Percentiles rank a stretch among this genome's conserved stretches.
phyloP scores from a whole-genome alignment of 169 alveolate genomes.

The Babesia microti region DNA sequence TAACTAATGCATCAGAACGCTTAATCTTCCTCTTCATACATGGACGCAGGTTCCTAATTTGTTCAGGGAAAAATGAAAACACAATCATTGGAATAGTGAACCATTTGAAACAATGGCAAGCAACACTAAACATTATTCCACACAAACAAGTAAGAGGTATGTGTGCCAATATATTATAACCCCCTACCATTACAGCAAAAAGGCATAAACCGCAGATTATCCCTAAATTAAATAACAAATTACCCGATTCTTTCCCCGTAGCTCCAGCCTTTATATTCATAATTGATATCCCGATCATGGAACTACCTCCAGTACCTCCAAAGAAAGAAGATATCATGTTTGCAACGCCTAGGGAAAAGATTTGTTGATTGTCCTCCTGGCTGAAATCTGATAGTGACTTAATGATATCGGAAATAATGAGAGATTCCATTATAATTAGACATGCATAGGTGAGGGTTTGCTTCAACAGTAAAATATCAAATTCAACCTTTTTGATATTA shows the following conservation, averaged over 20 bases:
- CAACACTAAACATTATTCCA: slow-evolving; percentile 67
- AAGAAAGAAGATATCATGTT: slow-evolving; percentile 48
- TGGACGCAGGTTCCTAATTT: slow-evolving; percentile 56
- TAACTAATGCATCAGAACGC: slow-evolving; percentile 64
- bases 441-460: slow-evolving; percentile 43
- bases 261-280: slow-evolving; percentile 65
- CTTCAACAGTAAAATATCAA: slow-evolving; percentile 35
- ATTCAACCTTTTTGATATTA: slow-evolving; percentile 24
- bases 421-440: slow-evolving; percentile 49
- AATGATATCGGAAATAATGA: slow-evolving; percentile 62
- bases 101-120: slow-evolving; percentile 70
- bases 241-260: slow-evolving; percentile 63
- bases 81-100: slow-evolving; percentile 64
- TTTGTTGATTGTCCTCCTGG: slow-evolving; percentile 55
- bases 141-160: slow-evolving; percentile 66
- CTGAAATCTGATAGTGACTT: slow-evolving; percentile 56
- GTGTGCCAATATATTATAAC: slow-evolving; percentile 54
- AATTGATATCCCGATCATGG: slow-evolving; percentile 65
- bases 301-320: slow-evolving; percentile 67
- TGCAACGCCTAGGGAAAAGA: slow-evolving; percentile 61
- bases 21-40: slow-evolving; percentile 59
- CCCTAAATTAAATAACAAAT: not conserved
- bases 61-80: slow-evolving; percentile 57
- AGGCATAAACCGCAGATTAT: slow-evolving; percentile 50
- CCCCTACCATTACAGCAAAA: slow-evolving; percentile 53